Evolutionary conservation across 306 rosid genomes (phyloP).

Genomic region (Lupinus albus): DNA sequence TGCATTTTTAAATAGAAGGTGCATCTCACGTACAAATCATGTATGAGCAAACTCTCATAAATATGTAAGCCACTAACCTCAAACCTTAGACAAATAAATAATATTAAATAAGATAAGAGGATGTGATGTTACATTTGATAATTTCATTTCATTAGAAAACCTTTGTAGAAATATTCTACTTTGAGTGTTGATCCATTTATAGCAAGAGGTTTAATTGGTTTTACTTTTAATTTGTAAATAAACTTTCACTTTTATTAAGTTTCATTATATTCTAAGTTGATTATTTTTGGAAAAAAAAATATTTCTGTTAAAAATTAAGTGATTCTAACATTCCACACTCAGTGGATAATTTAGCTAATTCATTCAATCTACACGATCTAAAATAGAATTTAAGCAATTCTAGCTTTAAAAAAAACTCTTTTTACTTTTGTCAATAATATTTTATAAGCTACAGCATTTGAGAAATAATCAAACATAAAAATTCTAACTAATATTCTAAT

Average conservation of each 20-base stretch:
- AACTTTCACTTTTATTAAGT: background rate
- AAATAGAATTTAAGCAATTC: no score
- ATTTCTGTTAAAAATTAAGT: no score
- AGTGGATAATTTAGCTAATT: no score
- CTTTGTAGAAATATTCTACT: background rate
- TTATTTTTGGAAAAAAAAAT: background rate
- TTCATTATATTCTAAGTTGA: background rate
- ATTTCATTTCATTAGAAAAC: background rate
- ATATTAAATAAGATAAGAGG: background rate
- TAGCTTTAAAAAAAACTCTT: no score
- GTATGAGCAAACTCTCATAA: background rate
- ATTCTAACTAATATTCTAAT: no score
- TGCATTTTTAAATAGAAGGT: constrained; percentile 41
- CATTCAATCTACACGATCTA: no score
- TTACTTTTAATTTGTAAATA: background rate
- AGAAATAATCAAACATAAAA: no score
- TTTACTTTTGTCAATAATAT: no score
- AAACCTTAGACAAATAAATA: background rate
- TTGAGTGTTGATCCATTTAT: constrained; percentile 11
- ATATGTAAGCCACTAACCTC: constrained; percentile 13
- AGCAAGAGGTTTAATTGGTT: constrained; percentile 11
- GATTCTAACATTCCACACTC: no score
- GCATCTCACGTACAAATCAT: constrained; percentile 42
- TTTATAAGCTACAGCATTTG: no score
- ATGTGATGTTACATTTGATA: background rate